A percentile compares a stretch with the other conserved stretches of the same genome.
These are phyloP conservation scores for Mycena latifolia DNA, from an alignment of 768 basidiomycete species.

Conservation along the genomic window DNA sequence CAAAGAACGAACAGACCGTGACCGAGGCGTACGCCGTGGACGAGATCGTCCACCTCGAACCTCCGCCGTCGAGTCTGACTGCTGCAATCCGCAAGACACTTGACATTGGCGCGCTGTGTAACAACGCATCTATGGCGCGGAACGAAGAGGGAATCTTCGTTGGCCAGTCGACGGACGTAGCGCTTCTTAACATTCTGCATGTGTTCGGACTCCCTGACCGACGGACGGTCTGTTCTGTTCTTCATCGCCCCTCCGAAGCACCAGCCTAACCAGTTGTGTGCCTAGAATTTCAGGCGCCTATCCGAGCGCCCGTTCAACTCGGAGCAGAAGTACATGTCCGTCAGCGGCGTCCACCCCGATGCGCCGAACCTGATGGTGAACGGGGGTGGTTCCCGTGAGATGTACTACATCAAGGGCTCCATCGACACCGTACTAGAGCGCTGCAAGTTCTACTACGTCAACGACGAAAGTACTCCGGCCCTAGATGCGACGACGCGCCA, in stretches of 20 bases:
- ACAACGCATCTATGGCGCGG: slow-evolving; percentile 77
- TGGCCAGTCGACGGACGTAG: slow-evolving; percentile 95
- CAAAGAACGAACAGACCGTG: slow-evolving; percentile 96
- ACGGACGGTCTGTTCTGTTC: slow-evolving; percentile 65
- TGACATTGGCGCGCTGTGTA: slow-evolving; percentile 90
- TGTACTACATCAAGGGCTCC: slow-evolving; percentile 93
- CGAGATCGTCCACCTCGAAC: slow-evolving; percentile 78
- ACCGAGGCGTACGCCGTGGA: slow-evolving; percentile 91
- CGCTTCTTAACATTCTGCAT: slow-evolving; percentile 83
- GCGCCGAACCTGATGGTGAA: slow-evolving; percentile 45
- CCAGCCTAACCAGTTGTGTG: background rate
- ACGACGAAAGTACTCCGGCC: slow-evolving; percentile 87
- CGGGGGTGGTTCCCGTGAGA: slow-evolving; percentile 65
- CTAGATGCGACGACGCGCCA: slow-evolving; percentile 78
- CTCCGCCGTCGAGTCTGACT: slow-evolving; percentile 62
- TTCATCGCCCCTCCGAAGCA: background rate
- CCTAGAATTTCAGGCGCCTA: slow-evolving; percentile 75
- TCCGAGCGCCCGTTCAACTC: slow-evolving; percentile 93
- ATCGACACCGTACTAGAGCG: slow-evolving; percentile 89
- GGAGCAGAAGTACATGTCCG: slow-evolving; percentile 94
- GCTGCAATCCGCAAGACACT: slow-evolving; percentile 81
- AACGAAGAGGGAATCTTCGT: slow-evolving; percentile 81
- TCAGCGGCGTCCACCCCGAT: slow-evolving; percentile 78
- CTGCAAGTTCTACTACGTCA: slow-evolving; percentile 92
- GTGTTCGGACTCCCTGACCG: slow-evolving; percentile 77